phyloP scores from a whole-genome alignment of 2,329 filamentous ascomycete species.

The Botrytis porri region DNA sequence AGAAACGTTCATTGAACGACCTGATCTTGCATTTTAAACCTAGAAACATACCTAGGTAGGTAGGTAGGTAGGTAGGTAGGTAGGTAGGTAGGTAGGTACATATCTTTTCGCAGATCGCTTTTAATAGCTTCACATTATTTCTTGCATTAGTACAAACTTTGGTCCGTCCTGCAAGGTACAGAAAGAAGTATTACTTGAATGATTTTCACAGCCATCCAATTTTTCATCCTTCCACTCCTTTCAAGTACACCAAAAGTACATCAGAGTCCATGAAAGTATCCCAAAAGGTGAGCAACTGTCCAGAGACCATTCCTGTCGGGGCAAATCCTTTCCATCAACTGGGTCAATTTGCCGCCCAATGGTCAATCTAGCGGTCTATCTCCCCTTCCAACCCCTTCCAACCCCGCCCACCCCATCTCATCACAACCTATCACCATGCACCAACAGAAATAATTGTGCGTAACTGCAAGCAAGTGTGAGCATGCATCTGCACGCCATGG shows the following conservation, averaged over 20 bases:
- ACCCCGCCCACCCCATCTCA: background rate
- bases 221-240: conserved; percentile 12
- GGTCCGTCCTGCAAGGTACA: conserved; percentile 1
- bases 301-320: background rate
- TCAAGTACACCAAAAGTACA: background rate
- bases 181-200: background rate
- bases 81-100: too few species aligned
- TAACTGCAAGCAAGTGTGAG: conserved; percentile 1
- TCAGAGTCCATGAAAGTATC: background rate
- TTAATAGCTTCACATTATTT: background rate
- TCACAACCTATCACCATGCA: conserved; percentile 21
- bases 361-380: conserved; percentile 8
- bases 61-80: too few species aligned
- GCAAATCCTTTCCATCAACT: conserved; percentile 3
- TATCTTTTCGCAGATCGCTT: background rate
- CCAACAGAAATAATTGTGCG: background rate
- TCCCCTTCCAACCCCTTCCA: background rate
- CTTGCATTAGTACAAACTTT: background rate
- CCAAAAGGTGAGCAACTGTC: background rate
- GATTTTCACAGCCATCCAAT: background rate
- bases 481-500: background rate
- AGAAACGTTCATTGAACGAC: background rate
- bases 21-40: background rate
- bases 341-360: conserved; percentile 18
- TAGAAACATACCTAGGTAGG: background rate